Base-by-base conservation (phyloP, 208 protist genomes). In the Crithidia thermophila region DNA sequence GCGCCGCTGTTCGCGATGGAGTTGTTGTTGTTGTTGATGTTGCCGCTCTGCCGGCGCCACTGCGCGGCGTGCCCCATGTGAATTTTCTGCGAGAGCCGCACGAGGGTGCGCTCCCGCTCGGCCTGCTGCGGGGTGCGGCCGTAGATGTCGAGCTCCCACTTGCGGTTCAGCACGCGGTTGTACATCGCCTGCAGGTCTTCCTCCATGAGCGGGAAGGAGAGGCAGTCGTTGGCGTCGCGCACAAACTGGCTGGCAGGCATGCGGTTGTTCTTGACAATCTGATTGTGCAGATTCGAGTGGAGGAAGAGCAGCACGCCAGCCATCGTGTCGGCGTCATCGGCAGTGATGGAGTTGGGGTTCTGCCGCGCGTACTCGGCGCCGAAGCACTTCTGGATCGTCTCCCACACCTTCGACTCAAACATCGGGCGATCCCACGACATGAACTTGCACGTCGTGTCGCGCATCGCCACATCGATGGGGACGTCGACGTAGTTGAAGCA, bases 381-480 rank as follows among this genome's bases (percentile, higher is more conserved):
- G 61, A 96, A 96, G 40, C 80, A 71, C 45, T 67, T 21, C 71
- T 94, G 87, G 33, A 96, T 86, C 43, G 82, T 79, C 56, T 79
- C 77, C 88, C 90, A 96, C 37, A 94, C 82, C 63, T 92, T 81
- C 42, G 87, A 85, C 82, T 96, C 90, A 56, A 96, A 94, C 71
- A 89, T 88, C n/a, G 90, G 90, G 1, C 87, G 76, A 31, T 92
- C 85, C 86, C 87, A 96, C 23, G 87, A 94, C 78, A 96, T 88
- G 50, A 96, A 96, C 64, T 82, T 75, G 74, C 87, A 94, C 8
- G 88, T 92, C 11, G 90, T 93, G 78, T 96, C 88, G 16, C 90
- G 85, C 57, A 96, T 66, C 20, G 90, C 90, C 36, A 92, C 66
- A 61, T 96, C 90, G 46, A 96, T 86, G n/a, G 90, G 81, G 20